Conservation (phyloP, 2,329 filamentous ascomycete genomes). For the Epichloe scottii region DNA sequence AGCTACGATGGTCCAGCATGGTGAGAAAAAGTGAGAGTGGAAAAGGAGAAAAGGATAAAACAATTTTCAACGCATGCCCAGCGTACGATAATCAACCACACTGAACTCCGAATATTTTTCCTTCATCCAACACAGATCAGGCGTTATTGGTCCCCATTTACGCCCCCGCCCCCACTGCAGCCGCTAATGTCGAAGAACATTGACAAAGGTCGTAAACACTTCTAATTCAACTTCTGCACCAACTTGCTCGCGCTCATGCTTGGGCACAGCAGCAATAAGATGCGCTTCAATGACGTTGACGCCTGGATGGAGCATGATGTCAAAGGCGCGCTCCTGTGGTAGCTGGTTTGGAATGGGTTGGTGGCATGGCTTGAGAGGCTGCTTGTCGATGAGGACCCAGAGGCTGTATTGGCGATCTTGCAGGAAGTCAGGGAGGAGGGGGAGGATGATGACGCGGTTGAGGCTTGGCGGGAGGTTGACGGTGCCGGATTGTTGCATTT, state of each 20-base stretch:
- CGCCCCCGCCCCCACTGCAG: not conserved
- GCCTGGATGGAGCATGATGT: conserved; percentile 57
- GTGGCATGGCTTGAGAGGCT: conserved; percentile 38
- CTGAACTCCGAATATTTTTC: not conserved
- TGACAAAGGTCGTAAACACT: conserved; percentile 62
- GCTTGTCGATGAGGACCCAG: conserved; percentile 59
- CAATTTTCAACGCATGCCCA: not conserved
- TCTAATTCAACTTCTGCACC: conserved; percentile 63
- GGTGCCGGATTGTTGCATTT: conserved; percentile 60
- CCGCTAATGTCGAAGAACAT: conserved; percentile 40
- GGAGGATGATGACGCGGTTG: conserved; percentile 58
- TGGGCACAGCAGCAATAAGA: conserved; percentile 57
- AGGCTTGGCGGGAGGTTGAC: conserved; percentile 56
- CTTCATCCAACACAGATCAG: not conserved
- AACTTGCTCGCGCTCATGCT: conserved; percentile 40
- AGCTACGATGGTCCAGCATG: not conserved
- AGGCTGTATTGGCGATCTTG: conserved; percentile 62
- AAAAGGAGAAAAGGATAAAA: not conserved
- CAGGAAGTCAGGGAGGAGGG: conserved; percentile 49
- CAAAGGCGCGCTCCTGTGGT: conserved; percentile 56
- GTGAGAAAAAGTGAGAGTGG: not conserved
- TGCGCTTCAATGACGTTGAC: conserved; percentile 71
- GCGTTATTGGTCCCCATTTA: too few relatives aligned
- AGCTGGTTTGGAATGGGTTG: conserved; percentile 43
- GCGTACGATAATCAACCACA: not conserved